These are phyloP conservation scores for Clathrospora elynae DNA, from an alignment of 2,329 filamentous ascomycete genomes.

Conservation along the genomic window DNA sequence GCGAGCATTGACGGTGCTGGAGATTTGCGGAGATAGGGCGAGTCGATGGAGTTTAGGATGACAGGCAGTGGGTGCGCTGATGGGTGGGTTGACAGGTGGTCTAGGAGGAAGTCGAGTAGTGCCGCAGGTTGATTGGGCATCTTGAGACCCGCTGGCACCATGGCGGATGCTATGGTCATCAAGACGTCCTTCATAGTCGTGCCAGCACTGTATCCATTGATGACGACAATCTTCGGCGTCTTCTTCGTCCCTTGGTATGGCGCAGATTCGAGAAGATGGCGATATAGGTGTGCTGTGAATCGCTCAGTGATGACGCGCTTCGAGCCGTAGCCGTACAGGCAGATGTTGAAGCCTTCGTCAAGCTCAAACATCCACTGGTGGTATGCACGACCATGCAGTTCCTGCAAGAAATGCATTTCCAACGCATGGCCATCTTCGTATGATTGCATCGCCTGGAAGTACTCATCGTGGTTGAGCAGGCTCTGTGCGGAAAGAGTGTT, in stretches of 20 bases:
- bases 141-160: constrained; percentile 59
- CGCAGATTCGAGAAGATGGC: constrained; percentile 41
- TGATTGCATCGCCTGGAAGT: constrained; percentile 71
- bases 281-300: constrained; percentile 74
- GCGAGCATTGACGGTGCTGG: constrained; percentile 74
- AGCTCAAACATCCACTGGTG: constrained; percentile 93
- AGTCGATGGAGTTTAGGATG: constrained; percentile 86
- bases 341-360: constrained; percentile 82
- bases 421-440: constrained; percentile 70
- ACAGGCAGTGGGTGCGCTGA: constrained; percentile 61
- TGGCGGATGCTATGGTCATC: constrained; percentile 67
- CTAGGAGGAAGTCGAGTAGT: constrained; percentile 69
- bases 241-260: constrained; percentile 39
- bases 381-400: constrained; percentile 80
- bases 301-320: constrained; percentile 76
- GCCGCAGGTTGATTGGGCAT: constrained; percentile 69
- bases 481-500: constrained; percentile 77
- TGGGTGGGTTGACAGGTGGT: constrained; percentile 59
- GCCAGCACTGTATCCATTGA: constrained; percentile 80
- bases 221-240: constrained; percentile 71
- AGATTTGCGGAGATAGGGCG: constrained; percentile 72
- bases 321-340: constrained; percentile 85
- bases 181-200: constrained; percentile 72
- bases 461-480: constrained; percentile 89
- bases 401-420: constrained; percentile 73